These are phyloP conservation scores for Halteria grandinella DNA, from an alignment of 73 alveolate genomes.

Conservation along the genomic window DNA sequence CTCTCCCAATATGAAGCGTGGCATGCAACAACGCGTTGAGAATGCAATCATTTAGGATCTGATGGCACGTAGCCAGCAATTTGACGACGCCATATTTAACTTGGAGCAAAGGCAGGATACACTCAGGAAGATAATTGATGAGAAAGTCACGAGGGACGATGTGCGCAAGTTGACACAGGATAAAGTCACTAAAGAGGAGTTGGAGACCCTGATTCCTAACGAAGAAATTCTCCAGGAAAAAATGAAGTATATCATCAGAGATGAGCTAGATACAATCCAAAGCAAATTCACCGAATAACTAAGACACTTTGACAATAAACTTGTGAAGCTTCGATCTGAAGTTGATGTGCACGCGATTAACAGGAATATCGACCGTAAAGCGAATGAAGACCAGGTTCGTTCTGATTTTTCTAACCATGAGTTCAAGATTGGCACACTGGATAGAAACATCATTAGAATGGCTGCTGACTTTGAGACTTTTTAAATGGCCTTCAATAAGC, in stretches of 20 bases:
- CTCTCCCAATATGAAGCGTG: no score
- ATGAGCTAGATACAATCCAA: background rate
- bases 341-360: slow-evolving; percentile 53
- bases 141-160: slow-evolving; percentile 20
- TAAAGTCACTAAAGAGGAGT: slow-evolving; percentile 33
- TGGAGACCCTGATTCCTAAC: slow-evolving; percentile 22
- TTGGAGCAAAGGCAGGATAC: no score
- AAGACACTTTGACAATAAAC: slow-evolving; percentile 43
- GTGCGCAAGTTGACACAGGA: slow-evolving; percentile 31
- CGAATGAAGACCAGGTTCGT: slow-evolving; percentile 54
- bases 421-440: slow-evolving; percentile 36
- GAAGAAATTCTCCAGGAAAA: slow-evolving; percentile 21
- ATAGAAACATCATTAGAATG: slow-evolving; percentile 29
- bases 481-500: slow-evolving; percentile 28
- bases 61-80: no score
- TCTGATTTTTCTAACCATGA: slow-evolving; percentile 29
- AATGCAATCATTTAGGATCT: no score
- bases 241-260: background rate
- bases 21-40: no score
- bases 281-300: background rate
- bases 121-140: background rate
- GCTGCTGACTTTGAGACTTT: slow-evolving; percentile 65
- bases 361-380: slow-evolving; percentile 29
- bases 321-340: slow-evolving; percentile 68
- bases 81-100: no score